A percentile compares a stretch with the other conserved stretches of the same genome.
These are phyloP conservation scores for Penicillium parvum DNA, from an alignment of 495 filamentous ascomycete genomes.

Conservation along the genomic window DNA sequence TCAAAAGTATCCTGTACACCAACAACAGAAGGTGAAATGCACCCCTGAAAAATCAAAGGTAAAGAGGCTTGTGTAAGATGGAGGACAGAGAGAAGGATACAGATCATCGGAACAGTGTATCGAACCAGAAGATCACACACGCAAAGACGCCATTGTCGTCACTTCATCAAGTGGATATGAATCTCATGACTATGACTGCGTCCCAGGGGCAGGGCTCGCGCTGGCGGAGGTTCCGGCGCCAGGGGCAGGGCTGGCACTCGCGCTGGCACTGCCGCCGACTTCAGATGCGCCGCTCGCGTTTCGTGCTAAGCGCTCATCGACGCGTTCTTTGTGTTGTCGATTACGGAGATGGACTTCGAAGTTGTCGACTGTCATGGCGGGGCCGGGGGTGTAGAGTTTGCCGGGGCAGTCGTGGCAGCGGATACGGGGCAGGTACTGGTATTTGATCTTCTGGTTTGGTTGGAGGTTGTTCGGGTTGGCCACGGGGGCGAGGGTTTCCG, in stretches of 20 bases:
- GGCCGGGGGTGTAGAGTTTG: conserved; percentile 86
- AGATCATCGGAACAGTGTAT: conserved; percentile 8
- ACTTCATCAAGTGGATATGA: conserved; percentile 19
- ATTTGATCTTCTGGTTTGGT: conserved; percentile 52
- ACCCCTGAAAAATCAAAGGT: conserved; percentile 2
- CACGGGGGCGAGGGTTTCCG: conserved; percentile 54
- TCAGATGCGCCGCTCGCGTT: conserved; percentile 12
- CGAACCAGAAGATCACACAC: conserved; percentile 6
- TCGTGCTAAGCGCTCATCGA: conserved; percentile 53
- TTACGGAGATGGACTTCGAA: conserved; percentile 90
- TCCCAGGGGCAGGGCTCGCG: conserved; percentile 15
- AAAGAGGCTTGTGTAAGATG: conserved; percentile 8
- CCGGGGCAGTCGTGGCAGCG: conserved; percentile 87
- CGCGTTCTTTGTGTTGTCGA: conserved; percentile 67
- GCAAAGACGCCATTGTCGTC: conserved; percentile 19
- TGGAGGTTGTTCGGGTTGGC: conserved; percentile 45
- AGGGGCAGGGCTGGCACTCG: conserved; percentile 22
- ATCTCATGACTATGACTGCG: conserved; percentile 18
- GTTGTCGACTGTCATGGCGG: conserved; percentile 76
- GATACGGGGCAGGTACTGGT: conserved; percentile 77
- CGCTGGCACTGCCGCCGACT: conserved; percentile 5
- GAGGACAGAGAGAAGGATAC: conserved; percentile 11
- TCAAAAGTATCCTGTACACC: conserved; percentile 17
- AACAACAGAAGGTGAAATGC: conserved; percentile 7
- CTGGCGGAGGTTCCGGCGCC: conserved; percentile 10